These are phyloP conservation scores for Novymonas esmeraldas DNA, from an alignment of 208 protist genomes.

Conservation along the genomic window DNA sequence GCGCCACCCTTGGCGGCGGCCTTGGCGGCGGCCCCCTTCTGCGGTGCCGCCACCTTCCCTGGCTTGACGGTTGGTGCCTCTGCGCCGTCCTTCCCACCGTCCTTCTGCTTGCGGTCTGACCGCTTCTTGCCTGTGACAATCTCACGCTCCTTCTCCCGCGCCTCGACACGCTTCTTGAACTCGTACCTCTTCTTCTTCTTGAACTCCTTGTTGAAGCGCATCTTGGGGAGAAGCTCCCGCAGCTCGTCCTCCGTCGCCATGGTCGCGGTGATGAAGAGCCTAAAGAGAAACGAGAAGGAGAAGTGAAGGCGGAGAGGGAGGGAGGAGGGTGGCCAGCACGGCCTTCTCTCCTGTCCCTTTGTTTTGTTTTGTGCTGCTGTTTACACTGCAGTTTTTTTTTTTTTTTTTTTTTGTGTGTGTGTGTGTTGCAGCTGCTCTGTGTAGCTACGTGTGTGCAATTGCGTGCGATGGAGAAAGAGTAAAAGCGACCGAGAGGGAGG, in stretches of 20 bases:
- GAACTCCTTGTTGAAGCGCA: conserved; percentile 67
- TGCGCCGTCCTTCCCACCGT: conserved; percentile 13
- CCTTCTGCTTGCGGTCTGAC: conserved; percentile 10
- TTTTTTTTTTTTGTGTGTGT: neutral
- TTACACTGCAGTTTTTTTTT: neutral
- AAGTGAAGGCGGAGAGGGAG: neutral
- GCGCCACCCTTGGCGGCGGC: conserved; percentile 15
- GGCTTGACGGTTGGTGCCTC: neutral
- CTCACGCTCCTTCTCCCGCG: conserved; percentile 32
- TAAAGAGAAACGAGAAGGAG: neutral
- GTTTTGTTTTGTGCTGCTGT: neutral
- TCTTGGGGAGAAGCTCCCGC: conserved; percentile 40
- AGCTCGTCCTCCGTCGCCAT: conserved; percentile 33
- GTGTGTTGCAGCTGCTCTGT: too few relatives aligned
- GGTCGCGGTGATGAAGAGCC: neutral
- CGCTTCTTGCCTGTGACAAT: conserved; percentile 33
- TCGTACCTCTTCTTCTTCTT: conserved; percentile 50
- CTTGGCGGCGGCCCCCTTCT: conserved; percentile 2
- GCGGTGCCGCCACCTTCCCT: conserved; percentile 10
- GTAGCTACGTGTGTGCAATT: too few relatives aligned
- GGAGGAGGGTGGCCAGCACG: neutral
- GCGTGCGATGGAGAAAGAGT: neutral
- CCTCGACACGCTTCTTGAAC: conserved; percentile 47
- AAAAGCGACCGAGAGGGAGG: neutral
- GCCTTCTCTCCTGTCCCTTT: neutral